Percentiles rank a stretch among this genome's conserved stretches.
These are phyloP conservation scores for Solanum bulbocastanum DNA, from an alignment of 257 asterid species.

Conservation along the genomic window DNA sequence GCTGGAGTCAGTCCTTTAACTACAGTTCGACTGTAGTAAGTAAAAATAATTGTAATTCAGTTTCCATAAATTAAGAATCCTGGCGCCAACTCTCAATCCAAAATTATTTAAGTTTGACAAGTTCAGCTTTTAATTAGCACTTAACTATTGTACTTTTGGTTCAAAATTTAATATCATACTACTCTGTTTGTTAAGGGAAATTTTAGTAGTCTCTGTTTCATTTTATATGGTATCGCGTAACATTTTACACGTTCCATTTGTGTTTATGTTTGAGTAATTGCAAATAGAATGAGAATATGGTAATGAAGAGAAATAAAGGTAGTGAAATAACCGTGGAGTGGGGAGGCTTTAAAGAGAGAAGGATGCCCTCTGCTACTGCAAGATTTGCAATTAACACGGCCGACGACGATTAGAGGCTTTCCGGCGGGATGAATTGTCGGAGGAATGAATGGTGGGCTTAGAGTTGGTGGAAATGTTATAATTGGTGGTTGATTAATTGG, in stretches of 20 bases:
- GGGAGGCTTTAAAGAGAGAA: constrained; percentile 11
- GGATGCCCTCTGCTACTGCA: constrained; percentile 25
- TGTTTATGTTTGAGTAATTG: neutral
- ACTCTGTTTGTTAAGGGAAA: too few relatives aligned
- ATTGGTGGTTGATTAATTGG: neutral
- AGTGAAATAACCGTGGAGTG: constrained; percentile 15
- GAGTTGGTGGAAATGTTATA: neutral
- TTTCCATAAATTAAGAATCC: neutral
- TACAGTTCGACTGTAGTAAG: neutral
- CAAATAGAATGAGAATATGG: neutral
- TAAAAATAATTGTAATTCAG: neutral
- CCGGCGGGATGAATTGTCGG: neutral
- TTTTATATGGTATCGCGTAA: too few relatives aligned
- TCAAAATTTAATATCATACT: too few relatives aligned
- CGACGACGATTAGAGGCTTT: neutral
- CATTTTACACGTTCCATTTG: too few relatives aligned
- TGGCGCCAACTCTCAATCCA: neutral
- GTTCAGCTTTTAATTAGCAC: too few relatives aligned
- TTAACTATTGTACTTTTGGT: too few relatives aligned
- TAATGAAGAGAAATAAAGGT: neutral
- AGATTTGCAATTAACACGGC: constrained; percentile 13
- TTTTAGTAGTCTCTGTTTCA: too few relatives aligned
- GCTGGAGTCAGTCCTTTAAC: neutral
- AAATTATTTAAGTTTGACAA: neutral
- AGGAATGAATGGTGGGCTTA: neutral